Base-by-base conservation (phyloP, 352 stramenopile species). In the Phytopythium chamaehyphon region DNA sequence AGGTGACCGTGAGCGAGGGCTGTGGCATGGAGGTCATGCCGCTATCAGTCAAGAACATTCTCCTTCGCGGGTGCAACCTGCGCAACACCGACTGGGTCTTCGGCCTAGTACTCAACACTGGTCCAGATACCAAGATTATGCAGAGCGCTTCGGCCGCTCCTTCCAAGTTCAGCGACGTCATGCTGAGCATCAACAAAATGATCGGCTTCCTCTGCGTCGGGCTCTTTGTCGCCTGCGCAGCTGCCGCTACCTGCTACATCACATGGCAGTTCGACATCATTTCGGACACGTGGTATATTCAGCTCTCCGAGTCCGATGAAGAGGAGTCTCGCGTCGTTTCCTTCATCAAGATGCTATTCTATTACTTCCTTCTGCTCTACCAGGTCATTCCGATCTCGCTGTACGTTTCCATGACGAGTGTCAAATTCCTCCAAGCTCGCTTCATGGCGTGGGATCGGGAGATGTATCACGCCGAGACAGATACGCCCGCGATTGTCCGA, bases 351-450 rank as follows among this genome's bases (percentile, higher is more conserved):
- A 96, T 92, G 66, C 80, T 96, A 47, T 96, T 97, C 47, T 94
- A 94, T 67, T 97, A 95, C 67, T 88, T 97, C 35, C 62, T 98
- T 31, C 69, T 97, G 54, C 76, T 93, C 40, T 93, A 92, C 62
- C 83, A 95, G 58, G 88, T 98, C 36, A 95, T 98, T 39, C 92
- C 92, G 14, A 95, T 98, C 55, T 96, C 88, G 53, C 75, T 98
- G 12, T 98, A 98, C 69, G 88, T 97, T 24, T 88, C 75, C n/a
- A 93, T 97, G 71, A 88, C 81, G 39, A 88, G 86, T 52, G 82
- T 93, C 57, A 91, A 90, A 58, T 96, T 96, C 53, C 56, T 96
- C 2, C 89, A 97, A 58, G 74, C 82, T 2, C 71, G 67, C 19
- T 93, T 73, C 59, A 97, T 98, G 67, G 72, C 79, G n/a, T 88